Evolutionary conservation across 2,329 filamentous ascomycete genomes (phyloP).

Genomic region (Aspergillus sp.): DNA sequence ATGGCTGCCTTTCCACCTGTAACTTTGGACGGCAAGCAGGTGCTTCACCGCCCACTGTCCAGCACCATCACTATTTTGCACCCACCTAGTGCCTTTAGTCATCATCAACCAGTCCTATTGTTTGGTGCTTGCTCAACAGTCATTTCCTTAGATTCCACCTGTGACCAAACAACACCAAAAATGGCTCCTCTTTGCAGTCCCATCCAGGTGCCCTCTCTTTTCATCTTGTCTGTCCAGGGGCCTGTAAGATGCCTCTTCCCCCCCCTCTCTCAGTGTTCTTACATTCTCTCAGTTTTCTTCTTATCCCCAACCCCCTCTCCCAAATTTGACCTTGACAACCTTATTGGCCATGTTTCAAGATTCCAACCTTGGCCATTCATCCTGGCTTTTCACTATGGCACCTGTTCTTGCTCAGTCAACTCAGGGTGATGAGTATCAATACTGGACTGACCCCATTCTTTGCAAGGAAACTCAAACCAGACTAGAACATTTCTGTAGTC

Average conservation of each 20-base stretch:
- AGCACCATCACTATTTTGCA: too few species aligned
- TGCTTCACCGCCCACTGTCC: too few species aligned
- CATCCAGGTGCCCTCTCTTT: slow-evolving; percentile 3
- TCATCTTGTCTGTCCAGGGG: neutral
- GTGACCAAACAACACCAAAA: slow-evolving; percentile 12
- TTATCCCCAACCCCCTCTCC: neutral
- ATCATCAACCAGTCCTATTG: too few species aligned
- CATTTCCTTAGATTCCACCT: slow-evolving; percentile 5
- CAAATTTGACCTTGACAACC: neutral
- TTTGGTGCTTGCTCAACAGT: too few species aligned
- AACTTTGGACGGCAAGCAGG: too few species aligned
- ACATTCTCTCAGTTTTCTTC: neutral
- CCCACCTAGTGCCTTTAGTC: too few species aligned
- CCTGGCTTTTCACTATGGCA: slow-evolving; percentile 6
- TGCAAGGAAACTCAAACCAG: slow-evolving; percentile 18
- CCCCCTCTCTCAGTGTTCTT: neutral
- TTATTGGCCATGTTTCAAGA: too few species aligned
- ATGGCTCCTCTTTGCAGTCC: slow-evolving; percentile 8
- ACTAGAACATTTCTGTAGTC: slow-evolving; percentile 14
- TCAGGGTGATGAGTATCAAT: slow-evolving; percentile 9
- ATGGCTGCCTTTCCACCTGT: neutral
- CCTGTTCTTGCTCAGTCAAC: neutral
- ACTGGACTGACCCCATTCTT: slow-evolving; percentile 19
- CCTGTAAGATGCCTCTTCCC: neutral
- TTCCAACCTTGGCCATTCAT: neutral